Percentiles rank a stretch among this genome's conserved stretches.
These are phyloP conservation scores for Sclerotinia spermophila DNA, from an alignment of 2,329 filamentous ascomycete genomes.

Conservation along the genomic window DNA sequence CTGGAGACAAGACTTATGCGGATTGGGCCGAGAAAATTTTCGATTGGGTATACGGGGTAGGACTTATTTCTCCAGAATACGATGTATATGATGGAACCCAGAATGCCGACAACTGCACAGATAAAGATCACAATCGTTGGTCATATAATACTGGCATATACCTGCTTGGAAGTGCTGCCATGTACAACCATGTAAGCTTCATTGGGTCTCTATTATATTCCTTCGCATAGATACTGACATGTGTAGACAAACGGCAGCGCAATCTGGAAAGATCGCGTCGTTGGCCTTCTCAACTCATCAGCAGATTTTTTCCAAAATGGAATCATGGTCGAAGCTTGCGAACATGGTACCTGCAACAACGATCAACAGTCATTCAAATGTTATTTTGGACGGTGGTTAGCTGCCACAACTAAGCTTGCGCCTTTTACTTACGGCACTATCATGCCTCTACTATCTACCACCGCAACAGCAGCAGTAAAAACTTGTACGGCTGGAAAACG, in stretches of 20 bases:
- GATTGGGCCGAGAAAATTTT: slow-evolving; percentile 71
- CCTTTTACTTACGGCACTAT: slow-evolving; percentile 52
- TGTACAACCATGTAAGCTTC: slow-evolving; percentile 45
- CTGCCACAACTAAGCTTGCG: slow-evolving; percentile 53
- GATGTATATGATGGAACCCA: slow-evolving; percentile 57
- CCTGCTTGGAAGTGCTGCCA: slow-evolving; percentile 52
- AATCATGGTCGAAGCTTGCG: slow-evolving; percentile 58
- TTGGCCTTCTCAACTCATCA: slow-evolving; percentile 37
- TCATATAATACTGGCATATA: slow-evolving; percentile 65
- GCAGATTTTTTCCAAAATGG: slow-evolving; percentile 36
- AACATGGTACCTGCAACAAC: slow-evolving; percentile 54
- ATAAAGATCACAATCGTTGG: slow-evolving; percentile 58
- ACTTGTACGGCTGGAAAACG: slow-evolving; percentile 58
- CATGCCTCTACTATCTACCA: slow-evolving; percentile 49
- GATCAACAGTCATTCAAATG: slow-evolving; percentile 64
- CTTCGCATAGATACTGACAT: slow-evolving; percentile 14
- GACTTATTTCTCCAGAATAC: slow-evolving; percentile 54
- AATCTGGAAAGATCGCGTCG: slow-evolving; percentile 38
- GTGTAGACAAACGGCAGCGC: slow-evolving; percentile 40
- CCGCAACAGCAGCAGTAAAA: slow-evolving; percentile 57
- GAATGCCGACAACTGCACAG: slow-evolving; percentile 50
- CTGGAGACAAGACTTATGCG: slow-evolving; percentile 70
- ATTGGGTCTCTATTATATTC: background rate
- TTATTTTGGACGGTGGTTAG: slow-evolving; percentile 59
- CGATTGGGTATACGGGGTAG: slow-evolving; percentile 58